Conservation (phyloP, 768 basidiomycete species). For the Collybia sp. region DNA sequence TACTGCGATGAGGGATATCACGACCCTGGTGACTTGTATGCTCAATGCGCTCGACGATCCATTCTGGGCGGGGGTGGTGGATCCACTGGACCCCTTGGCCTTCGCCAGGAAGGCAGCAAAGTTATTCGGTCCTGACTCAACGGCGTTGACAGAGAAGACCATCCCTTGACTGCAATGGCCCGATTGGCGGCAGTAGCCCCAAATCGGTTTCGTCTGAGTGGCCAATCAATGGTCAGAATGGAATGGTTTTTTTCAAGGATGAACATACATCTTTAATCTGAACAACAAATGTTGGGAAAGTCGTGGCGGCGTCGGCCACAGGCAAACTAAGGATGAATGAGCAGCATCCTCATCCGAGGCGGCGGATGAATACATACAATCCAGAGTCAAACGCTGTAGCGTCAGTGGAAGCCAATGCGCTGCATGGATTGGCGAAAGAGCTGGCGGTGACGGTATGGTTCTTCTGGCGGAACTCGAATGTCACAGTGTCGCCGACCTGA, state of each 20-base stretch:
- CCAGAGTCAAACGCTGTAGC: conserved; percentile 41
- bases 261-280: conserved; percentile 46
- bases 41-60: conserved; percentile 5
- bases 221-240: neutral
- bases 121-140: conserved; percentile 42
- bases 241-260: neutral
- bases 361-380: conserved; percentile 24
- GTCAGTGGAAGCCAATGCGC: conserved; percentile 36
- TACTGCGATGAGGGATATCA: neutral
- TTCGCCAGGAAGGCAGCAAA: conserved; percentile 47
- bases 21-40: conserved; percentile 8
- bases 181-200: conserved; percentile 48
- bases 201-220: conserved; percentile 44
- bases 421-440: conserved; percentile 37
- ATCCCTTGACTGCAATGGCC: conserved; percentile 53
- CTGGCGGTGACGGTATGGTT: conserved; percentile 46
- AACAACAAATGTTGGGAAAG: conserved; percentile 50
- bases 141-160: conserved; percentile 56
- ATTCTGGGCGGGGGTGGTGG: conserved; percentile 15
- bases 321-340: conserved; percentile 30
- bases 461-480: conserved; percentile 42
- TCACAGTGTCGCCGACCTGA: conserved; percentile 41
- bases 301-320: conserved; percentile 34
- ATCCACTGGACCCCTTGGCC: conserved; percentile 41
- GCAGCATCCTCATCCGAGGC: conserved; percentile 3